Conservation (phyloP, 2,329 filamentous ascomycete species). For the Aureobasidium sp. region DNA sequence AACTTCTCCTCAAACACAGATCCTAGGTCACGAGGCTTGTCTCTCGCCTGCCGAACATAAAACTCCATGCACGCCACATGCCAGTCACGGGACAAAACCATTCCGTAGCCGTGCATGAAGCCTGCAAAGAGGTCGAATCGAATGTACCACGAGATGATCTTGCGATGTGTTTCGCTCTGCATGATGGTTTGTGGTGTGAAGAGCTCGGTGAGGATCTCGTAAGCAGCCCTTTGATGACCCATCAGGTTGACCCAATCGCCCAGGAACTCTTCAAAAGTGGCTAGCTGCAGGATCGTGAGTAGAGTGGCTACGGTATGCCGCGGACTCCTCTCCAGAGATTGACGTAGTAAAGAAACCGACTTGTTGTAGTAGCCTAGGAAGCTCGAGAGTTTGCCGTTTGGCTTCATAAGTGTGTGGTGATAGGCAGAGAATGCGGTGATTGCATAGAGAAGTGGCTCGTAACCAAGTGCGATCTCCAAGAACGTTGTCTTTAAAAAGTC, state of each 20-base stretch:
- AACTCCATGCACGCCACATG: constrained; percentile 58
- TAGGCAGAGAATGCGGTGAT: constrained; percentile 85
- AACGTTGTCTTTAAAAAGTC: constrained; percentile 68
- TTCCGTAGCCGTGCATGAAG: constrained; percentile 70
- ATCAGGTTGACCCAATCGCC: constrained; percentile 93
- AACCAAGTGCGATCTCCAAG: constrained; percentile 62
- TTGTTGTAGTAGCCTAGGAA: constrained; percentile 89
- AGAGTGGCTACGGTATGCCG: constrained; percentile 66
- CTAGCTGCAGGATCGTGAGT: constrained; percentile 81
- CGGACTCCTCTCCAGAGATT: constrained; percentile 61
- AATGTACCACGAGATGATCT: constrained; percentile 80
- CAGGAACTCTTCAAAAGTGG: constrained; percentile 92
- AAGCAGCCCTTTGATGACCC: constrained; percentile 84
- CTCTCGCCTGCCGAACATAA: constrained; percentile 50
- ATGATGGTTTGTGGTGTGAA: constrained; percentile 70
- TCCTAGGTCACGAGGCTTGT: constrained; percentile 54
- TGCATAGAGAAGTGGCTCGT: constrained; percentile 78
- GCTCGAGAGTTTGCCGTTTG: constrained; percentile 64
- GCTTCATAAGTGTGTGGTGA: constrained; percentile 64
- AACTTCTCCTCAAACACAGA: constrained; percentile 57
- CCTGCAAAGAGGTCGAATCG: constrained; percentile 81
- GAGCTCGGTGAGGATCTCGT: constrained; percentile 67
- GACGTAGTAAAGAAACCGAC: constrained; percentile 69
- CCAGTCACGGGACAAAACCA: constrained; percentile 70
- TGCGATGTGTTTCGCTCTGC: constrained; percentile 60